Evolutionary conservation across 2,329 filamentous ascomycete species (phyloP).

Genomic region (Aspergillus piperis): DNA sequence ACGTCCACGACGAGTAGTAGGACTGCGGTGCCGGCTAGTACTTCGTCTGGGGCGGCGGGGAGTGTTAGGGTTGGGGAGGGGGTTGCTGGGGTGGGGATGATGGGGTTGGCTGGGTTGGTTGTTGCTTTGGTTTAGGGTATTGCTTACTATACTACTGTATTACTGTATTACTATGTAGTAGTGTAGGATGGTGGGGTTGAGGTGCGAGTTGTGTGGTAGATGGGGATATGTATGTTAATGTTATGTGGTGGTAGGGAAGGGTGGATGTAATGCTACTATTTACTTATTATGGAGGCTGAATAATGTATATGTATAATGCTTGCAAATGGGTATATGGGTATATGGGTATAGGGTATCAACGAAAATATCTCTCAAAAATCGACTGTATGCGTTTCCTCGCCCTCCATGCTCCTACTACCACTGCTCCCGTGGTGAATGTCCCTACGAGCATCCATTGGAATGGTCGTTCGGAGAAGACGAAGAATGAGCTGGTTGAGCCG

Average conservation of each 20-base stretch:
- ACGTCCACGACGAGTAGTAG: conserved; percentile 22
- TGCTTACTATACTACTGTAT: neutral
- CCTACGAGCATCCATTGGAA: conserved; percentile 11
- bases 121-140: neutral
- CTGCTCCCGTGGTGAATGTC: conserved; percentile 9
- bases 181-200: too few relatives aligned
- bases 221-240: too few relatives aligned
- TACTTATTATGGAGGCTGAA: too few relatives aligned
- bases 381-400: neutral
- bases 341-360: neutral
- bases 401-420: conserved; percentile 12
- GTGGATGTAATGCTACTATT: too few relatives aligned
- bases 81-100: neutral
- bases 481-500: neutral
- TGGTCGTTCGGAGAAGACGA: neutral
- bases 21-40: conserved; percentile 7
- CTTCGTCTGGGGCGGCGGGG: conserved; percentile 7
- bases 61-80: neutral
- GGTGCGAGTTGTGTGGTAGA: too few relatives aligned
- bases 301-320: too few relatives aligned
- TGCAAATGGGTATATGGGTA: too few relatives aligned
- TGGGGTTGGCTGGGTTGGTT: conserved; percentile 2
- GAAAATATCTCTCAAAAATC: neutral
- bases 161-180: too few relatives aligned
- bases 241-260: too few relatives aligned